phyloP scores from a whole-genome alignment of 2,329 filamentous ascomycete genomes.

The Monosporascus cannonballus region DNA sequence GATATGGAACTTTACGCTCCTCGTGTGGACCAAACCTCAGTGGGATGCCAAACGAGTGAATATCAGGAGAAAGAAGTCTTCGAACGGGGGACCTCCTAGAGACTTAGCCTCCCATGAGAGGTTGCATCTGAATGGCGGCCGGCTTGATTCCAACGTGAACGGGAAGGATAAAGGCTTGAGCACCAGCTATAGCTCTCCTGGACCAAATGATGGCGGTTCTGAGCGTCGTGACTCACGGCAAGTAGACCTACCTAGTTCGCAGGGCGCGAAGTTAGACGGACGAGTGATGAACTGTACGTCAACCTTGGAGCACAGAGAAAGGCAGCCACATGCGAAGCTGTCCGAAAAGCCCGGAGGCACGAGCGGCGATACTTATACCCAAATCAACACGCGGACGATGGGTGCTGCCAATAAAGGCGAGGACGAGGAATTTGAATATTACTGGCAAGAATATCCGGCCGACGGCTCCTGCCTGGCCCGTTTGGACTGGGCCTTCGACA shows the following conservation, averaged over 20 bases:
- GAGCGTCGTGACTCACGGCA: neutral
- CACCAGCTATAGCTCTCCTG: neutral
- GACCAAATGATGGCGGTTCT: neutral
- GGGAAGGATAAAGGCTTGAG: neutral
- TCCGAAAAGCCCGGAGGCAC: neutral
- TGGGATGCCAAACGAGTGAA: conserved; percentile 48
- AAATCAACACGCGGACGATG: too few relatives aligned
- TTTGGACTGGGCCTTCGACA: conserved; percentile 49
- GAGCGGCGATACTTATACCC: neutral
- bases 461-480: conserved; percentile 41
- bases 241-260: neutral
- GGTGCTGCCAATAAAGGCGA: neutral
- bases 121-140: neutral
- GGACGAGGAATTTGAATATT: conserved; percentile 39
- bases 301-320: conserved; percentile 2
- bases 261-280: conserved; percentile 3
- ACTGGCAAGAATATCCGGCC: conserved; percentile 55
- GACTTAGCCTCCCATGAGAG: neutral
- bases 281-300: neutral
- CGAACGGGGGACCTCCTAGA: neutral
- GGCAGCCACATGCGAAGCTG: neutral
- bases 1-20: conserved; percentile 40
- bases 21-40: conserved; percentile 51
- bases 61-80: conserved; percentile 19
- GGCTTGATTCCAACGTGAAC: neutral